Evolutionary conservation across 805 yeast species (phyloP), one percentile per base, ranked within the genome.

Genomic region (Debaryomyces tyrocola): DNA sequence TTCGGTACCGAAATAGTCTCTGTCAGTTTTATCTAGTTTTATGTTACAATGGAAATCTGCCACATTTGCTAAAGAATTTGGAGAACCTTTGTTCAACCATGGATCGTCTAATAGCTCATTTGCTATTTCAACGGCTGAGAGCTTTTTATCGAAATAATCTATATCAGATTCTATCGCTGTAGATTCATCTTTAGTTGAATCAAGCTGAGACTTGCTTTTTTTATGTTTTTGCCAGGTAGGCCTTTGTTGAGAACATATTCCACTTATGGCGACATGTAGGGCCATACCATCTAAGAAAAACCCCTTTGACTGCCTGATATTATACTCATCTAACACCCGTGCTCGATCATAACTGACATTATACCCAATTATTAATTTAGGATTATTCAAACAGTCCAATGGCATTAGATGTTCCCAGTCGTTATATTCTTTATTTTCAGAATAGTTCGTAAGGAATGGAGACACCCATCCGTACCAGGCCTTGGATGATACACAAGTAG

Each of bases 401-500:
- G 98, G 97, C 0, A 95, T 81, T 44, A 95, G 66, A 55, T 90
- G 96, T 27, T 84, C 77, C 59, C 62, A 70, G 45, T 69, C 67
- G 21, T 55, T 37, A 36, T 51, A 44, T 15, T 67, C 58, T 2
- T 63, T 55, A 5, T 71, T 67, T 2, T 48, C 35, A 2, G 82
- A 67, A 41, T 80, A 82, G 2, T 78, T 79, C 1, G 86, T 75
- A 17, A 94, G 63, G 60, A 77, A 83, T 0, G 99, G 99, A 0
- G 96, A 90, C 7, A 90, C 83, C 99, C 99, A 94, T 0, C 84
- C 83, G 59, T 91, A 94, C 96, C 97, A 90, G 0, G 96, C 96
- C 8, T 76, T 70, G 0, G 74, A 62, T 0, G 96, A 82, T 1
- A 77, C 83, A 9, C 96, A 96, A 0, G 87, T 79, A 1, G 96